These are phyloP conservation scores for Cytospora chrysosperma DNA, from an alignment of 2,329 filamentous ascomycete species.

Conservation along the genomic window DNA sequence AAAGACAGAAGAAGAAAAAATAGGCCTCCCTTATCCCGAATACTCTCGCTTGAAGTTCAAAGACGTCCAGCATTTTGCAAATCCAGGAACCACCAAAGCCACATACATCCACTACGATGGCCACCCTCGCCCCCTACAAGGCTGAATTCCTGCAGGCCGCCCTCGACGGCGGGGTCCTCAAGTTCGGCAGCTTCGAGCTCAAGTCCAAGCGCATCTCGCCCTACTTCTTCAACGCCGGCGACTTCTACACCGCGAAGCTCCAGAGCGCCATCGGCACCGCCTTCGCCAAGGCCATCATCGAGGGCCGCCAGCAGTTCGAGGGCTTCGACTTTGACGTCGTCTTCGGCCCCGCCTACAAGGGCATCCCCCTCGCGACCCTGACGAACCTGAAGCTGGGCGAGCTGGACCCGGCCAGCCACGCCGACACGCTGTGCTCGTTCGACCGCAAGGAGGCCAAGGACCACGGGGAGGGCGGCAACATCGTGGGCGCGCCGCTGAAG, in stretches of 20 bases:
- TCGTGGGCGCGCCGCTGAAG: slow-evolving; percentile 82
- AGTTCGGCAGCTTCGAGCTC: slow-evolving; percentile 81
- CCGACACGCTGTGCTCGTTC: slow-evolving; percentile 77
- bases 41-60: neutral
- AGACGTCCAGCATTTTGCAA: neutral
- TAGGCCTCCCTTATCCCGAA: neutral
- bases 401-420: slow-evolving; percentile 65
- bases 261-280: slow-evolving; percentile 76
- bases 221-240: slow-evolving; percentile 97
- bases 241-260: slow-evolving; percentile 80
- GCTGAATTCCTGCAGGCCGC: slow-evolving; percentile 68
- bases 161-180: slow-evolving; percentile 67
- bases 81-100: no score
- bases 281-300: slow-evolving; percentile 68
- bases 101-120: slow-evolving; percentile 19
- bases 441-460: slow-evolving; percentile 96
- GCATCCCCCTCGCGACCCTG: slow-evolving; percentile 83
- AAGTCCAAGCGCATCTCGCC: slow-evolving; percentile 91
- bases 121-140: slow-evolving; percentile 62
- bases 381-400: slow-evolving; percentile 74
- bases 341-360: slow-evolving; percentile 96
- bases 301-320: slow-evolving; percentile 40
- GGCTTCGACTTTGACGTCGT: slow-evolving; percentile 72
- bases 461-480: slow-evolving; percentile 90
- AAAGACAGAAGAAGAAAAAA: no score